Evolutionary conservation across 805 yeast species (phyloP), one percentile per base, ranked within the genome.

Genomic region (Schwanniomyces vanrijiae): DNA sequence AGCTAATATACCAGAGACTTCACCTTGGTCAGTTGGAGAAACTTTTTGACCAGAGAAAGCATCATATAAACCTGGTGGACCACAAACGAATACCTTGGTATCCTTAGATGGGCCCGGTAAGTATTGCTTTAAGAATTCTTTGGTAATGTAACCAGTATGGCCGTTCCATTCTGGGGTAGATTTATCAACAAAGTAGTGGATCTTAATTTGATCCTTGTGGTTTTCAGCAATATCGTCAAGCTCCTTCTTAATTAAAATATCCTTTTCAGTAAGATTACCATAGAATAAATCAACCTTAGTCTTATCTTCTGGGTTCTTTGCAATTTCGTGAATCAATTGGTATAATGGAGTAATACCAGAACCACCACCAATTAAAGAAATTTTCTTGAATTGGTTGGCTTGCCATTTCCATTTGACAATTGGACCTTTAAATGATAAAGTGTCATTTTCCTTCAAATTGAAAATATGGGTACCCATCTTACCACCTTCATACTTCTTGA

Each of bases 311-410:
- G 96, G 91, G 77, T 91, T 82, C 64, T 78, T 76, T 61, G 88
- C 77, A 64, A 92, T 80, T 65, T 82, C 84, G 61, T 82, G 86
- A 52, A 89, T 68, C 66, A 94, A 72, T 77, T 94, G 99, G 78
- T 80, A 91, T 70, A 94, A 78, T 50, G 99, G 99, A 41, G 97
- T 89, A 68, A 94, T 91, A 71, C 98, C 98, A 43, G 96, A 79
- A 64, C 99, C 99, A 62, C 96, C 99, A 60, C 97, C 98, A 57
- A 94, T 76, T 65, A 94, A 80, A 48, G 86, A 82, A 65, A 94
- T 82, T 55, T 82, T 75, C 61, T 87, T 81, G 76, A 81, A 92
- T 65, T 84, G 81, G 78, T 94, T 92, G 57, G 92, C 86, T 59
- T 79, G 79, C 90, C 95, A 89, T 65, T 86, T 82, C 88, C 94